Evolutionary conservation across 176 grass and related monocot genomes (phyloP), one percentile per base, ranked within the genome.

Genomic region (Thalia dealbata): DNA sequence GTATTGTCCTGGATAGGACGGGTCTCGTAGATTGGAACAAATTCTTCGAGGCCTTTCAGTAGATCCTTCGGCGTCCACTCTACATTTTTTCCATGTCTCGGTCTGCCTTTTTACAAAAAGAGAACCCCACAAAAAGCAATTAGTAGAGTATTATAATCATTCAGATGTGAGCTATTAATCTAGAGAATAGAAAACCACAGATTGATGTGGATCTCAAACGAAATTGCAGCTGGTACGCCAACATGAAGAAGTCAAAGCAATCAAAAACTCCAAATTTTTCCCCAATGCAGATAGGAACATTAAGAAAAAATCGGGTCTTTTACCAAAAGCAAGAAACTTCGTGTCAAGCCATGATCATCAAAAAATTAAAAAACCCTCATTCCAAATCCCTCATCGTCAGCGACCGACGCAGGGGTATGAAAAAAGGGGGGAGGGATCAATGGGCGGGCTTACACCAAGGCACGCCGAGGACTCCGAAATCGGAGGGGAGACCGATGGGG

Each of bases 371-470:
- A n/a, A n/a, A n/a, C n/a, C n/a, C n/a, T n/a, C 18, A n/a, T 22
- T 64, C 44, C 59, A 35, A 69, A 56, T 35, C 18, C 63, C n/a
- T 48, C 51, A 32, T 64, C 73, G 8, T 18, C 59, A 73, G 44
- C 27, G 60, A 54, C 41, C n/a, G 12, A 19, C 0, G 63, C n/a
- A 35, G n/a, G 16, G 42, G 38, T 52, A 38, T 7, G 54, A 23
- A 38, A 15, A 10, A n/a, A n/a, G n/a, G n/a, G n/a, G n/a, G n/a
- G 14, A 6, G 23, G 23, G 23, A 50, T 66, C n/a, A 38, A 67
- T n/a, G n/a, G n/a, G n/a, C n/a, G 63, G 59, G 77, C 90, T 80
- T 93, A 93, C 92, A 96, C 92, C 86, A 91, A 18, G 92, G 92
- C 29, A 91, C 92, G 52, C 92, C 92, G 82, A 96, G 88, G 78